These are phyloP conservation scores for Pseudoneurospora amorphoporcata DNA, from an alignment of 495 filamentous ascomycete genomes.

Conservation along the genomic window DNA sequence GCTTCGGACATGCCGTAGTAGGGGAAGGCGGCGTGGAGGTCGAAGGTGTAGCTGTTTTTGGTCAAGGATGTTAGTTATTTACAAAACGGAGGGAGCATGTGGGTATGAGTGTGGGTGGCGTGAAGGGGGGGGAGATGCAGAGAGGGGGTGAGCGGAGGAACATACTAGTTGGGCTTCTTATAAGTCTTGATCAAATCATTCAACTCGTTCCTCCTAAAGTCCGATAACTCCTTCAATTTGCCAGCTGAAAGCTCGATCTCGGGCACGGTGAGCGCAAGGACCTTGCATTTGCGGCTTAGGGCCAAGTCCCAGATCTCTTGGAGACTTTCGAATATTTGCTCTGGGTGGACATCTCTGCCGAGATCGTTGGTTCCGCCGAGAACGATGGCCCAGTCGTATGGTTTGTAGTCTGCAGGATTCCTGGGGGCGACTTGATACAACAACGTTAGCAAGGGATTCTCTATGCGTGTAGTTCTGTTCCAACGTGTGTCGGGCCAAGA, in stretches of 20 bases:
- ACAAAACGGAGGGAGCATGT: not conserved
- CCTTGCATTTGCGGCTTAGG: conserved; percentile 35
- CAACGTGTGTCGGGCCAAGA: not conserved
- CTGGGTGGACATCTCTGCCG: conserved; percentile 19
- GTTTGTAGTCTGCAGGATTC: conserved; percentile 2
- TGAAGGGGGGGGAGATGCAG: not conserved
- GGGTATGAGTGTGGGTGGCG: not conserved
- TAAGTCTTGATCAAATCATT: conserved; percentile 43
- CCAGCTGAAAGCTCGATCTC: conserved; percentile 22
- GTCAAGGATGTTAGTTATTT: not conserved
- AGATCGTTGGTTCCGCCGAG: conserved; percentile 54
- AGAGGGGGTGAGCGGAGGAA: conserved; percentile 1
- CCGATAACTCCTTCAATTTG: conserved; percentile 14
- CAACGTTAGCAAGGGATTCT: not conserved
- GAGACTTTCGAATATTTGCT: conserved; percentile 31
- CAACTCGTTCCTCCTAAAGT: conserved; percentile 32
- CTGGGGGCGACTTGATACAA: not conserved
- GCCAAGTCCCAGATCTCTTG: conserved; percentile 37
- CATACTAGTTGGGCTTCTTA: conserved; percentile 36
- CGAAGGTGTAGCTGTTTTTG: conserved; percentile 37
- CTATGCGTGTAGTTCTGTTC: not conserved
- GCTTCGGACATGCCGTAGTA: conserved; percentile 37
- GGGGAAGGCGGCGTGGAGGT: conserved; percentile 41
- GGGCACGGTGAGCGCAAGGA: conserved; percentile 52
- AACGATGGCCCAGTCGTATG: conserved; percentile 38